Percentiles rank a stretch among this genome's conserved stretches.
Evolutionary conservation across 2,329 filamentous ascomycete genomes (phyloP).

Genomic region (Dothiorella sarmentorum): DNA sequence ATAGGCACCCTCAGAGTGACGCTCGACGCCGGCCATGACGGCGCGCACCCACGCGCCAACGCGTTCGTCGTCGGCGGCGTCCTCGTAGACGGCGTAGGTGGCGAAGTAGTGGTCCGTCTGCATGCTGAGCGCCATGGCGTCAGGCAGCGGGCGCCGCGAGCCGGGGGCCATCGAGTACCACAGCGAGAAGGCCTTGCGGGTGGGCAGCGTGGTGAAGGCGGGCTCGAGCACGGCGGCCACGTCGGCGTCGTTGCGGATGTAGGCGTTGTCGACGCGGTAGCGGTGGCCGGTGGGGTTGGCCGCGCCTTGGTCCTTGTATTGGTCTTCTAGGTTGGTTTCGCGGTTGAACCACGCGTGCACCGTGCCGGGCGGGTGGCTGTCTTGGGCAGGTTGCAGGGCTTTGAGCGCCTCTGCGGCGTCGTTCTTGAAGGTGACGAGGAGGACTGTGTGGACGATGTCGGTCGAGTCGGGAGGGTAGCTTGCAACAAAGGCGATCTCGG

Average conservation of each 20-base stretch:
- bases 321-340: slow-evolving; percentile 39
- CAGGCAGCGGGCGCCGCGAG: slow-evolving; percentile 39
- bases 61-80: slow-evolving; percentile 43
- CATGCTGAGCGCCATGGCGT: slow-evolving; percentile 55
- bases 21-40: slow-evolving; percentile 35
- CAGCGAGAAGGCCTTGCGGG: slow-evolving; percentile 11
- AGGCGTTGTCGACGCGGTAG: slow-evolving; percentile 52
- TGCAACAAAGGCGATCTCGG: slow-evolving; percentile 43
- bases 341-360: slow-evolving; percentile 39
- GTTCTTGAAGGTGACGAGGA: slow-evolving; percentile 44
- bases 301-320: slow-evolving; percentile 44
- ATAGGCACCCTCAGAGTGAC: slow-evolving; percentile 49
- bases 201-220: slow-evolving; percentile 10
- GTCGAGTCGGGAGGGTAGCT: slow-evolving; percentile 28
- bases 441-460: slow-evolving; percentile 34
- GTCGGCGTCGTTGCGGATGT: slow-evolving; percentile 48
- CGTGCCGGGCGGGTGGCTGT: slow-evolving; percentile 38
- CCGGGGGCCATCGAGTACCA: slow-evolving; percentile 34
- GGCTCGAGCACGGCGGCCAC: slow-evolving; percentile 44
- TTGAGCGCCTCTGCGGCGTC: slow-evolving; percentile 32
- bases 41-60: slow-evolving; percentile 46
- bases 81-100: slow-evolving; percentile 51
- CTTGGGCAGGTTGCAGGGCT: slow-evolving; percentile 39
- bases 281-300: slow-evolving; percentile 51
- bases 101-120: slow-evolving; percentile 57